Conservation (phyloP, 805 yeast genomes). For the Diddensiella santjacobensis region DNA sequence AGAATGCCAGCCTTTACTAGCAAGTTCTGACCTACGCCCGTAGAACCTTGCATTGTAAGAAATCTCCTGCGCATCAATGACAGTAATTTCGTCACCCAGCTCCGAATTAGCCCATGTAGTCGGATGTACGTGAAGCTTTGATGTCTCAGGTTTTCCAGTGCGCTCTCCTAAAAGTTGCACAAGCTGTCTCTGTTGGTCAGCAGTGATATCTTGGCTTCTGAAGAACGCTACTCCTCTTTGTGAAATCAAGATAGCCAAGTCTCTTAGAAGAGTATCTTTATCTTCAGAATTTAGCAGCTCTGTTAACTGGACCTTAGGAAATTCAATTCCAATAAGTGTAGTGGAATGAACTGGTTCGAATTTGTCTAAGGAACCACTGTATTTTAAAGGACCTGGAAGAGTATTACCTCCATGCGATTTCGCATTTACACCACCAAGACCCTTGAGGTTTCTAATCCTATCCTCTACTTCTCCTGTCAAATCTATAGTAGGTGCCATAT, state of each 20-base stretch:
- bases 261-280: conserved; percentile 23
- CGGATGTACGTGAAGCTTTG: conserved; percentile 32
- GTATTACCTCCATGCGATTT: conserved; percentile 3
- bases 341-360: conserved; percentile 14
- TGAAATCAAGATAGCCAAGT: conserved; percentile 44
- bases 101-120: conserved; percentile 22
- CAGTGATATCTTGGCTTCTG: conserved; percentile 41
- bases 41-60: neutral
- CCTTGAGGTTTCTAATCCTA: neutral
- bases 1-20: conserved; percentile 55
- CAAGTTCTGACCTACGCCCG: conserved; percentile 18
- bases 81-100: conserved; percentile 18
- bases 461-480: neutral
- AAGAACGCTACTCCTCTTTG: conserved; percentile 51
- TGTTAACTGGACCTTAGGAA: conserved; percentile 4
- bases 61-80: neutral
- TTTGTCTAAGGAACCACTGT: conserved; percentile 14
- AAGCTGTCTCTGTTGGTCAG: conserved; percentile 29
- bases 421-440: neutral
- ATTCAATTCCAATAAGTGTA: conserved; percentile 16
- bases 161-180: conserved; percentile 25
- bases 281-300: neutral
- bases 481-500: neutral
- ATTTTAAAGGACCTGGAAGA: conserved; percentile 7
- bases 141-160: conserved; percentile 29